These are phyloP conservation scores for Yarrowia deformans DNA, from an alignment of 805 yeast genomes.

Conservation along the genomic window DNA sequence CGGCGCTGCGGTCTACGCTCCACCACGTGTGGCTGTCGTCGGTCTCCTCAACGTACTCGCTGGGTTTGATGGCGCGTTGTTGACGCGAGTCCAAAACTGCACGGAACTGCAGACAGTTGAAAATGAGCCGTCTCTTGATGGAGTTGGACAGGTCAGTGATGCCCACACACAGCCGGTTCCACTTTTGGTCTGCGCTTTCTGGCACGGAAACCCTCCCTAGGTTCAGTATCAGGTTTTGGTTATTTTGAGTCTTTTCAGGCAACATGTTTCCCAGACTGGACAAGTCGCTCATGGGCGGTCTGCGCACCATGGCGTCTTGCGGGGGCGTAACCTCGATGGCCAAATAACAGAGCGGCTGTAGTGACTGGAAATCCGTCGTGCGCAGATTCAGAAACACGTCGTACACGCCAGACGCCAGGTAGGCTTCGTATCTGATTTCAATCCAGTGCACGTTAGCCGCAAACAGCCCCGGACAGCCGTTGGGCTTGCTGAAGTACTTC, in stretches of 20 bases:
- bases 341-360: conserved; percentile 26
- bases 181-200: conserved; percentile 11
- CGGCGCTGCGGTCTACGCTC: conserved; percentile 26
- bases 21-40: conserved; percentile 35
- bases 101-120: conserved; percentile 32
- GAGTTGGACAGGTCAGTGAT: conserved; percentile 33
- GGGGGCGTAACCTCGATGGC: conserved; percentile 35
- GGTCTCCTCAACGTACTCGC: conserved; percentile 23
- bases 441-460: conserved; percentile 35
- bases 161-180: conserved; percentile 34
- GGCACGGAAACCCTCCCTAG: conserved; percentile 33
- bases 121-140: conserved; percentile 26
- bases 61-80: conserved; percentile 21
- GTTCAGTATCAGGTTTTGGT: conserved; percentile 31
- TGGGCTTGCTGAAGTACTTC: conserved; percentile 32
- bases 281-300: conserved; percentile 28
- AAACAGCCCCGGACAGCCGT: conserved; percentile 31
- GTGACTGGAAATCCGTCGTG: conserved; percentile 21
- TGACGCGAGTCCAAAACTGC: conserved; percentile 20
- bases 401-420: conserved; percentile 27
- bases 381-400: conserved; percentile 33
- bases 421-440: conserved; percentile 30
- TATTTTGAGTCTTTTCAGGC: conserved; percentile 7
- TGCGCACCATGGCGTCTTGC: conserved; percentile 33
- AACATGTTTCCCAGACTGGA: conserved; percentile 9